Evolutionary conservation across 805 yeast genomes (phyloP), one percentile per base, ranked within the genome.

Genomic region (Kazachstania viticola): DNA sequence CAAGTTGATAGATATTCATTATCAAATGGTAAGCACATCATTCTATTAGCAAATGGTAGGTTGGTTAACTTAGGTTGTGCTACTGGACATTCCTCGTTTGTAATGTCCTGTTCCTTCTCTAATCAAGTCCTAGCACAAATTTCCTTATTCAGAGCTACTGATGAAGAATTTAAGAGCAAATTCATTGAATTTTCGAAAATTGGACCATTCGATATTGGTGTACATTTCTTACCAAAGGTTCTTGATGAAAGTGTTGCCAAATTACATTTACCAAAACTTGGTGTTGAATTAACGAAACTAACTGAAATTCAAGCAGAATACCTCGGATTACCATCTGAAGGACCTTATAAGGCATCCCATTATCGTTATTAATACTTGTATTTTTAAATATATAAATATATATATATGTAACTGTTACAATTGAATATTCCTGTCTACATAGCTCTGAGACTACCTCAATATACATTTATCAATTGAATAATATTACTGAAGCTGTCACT

Each of bases 11-110:
- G 98, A 71, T 88, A 65, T 79, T 71, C 83, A 62, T 67, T 88
- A 69, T 67, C 73, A 61, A 71, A 70, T 57, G 97, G 96, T 58
- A 82, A 79, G 60, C 97, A 88, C 73, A 60, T 88, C 61, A 85
- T 88, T 69, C 73, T 88, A 61, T 79, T 88, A 56, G 98, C 98
- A 48, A 95, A 87, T 68, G 98, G 98, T 70, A 84, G 98, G 73
- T 79, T 88, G 56, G 97, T 88, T 62, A 88, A 88, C 85, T 74
- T 88, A 61, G 98, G 98, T 56, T 91, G 97, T 72, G 98, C 97
- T 62, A 88, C 97, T 57, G 98, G 98, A 61, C 98, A 88, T 76
- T 81, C 97, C 32, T 84, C 95, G 26, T 88, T 88, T 61, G 98
- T 88, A 59, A 88, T 88, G 98, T 84, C 95, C 43, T 91, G 97